Evolutionary conservation across 2,329 filamentous ascomycete species (phyloP).

Genomic region (Paecilomyces formosus): DNA sequence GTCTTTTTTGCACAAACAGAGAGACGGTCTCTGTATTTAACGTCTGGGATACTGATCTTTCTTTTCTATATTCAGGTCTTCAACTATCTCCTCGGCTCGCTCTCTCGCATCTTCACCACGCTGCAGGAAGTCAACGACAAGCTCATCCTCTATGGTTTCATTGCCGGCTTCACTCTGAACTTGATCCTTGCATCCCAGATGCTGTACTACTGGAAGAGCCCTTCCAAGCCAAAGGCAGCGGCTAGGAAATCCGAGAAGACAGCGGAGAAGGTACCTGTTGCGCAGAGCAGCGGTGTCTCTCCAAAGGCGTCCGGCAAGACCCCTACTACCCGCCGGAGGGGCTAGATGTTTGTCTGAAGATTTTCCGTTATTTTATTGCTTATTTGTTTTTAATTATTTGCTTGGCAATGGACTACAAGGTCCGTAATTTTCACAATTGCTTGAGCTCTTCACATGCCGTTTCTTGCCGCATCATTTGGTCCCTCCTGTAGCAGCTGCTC

Average conservation of each 20-base stretch:
- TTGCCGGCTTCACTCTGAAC: conserved; percentile 88
- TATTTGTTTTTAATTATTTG: conserved; percentile 8
- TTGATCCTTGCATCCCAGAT: conserved; percentile 80
- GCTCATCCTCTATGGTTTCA: conserved; percentile 88
- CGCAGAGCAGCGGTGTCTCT: conserved; percentile 33
- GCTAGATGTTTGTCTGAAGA: conserved; percentile 25
- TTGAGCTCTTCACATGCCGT: background rate
- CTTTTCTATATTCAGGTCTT: conserved; percentile 61
- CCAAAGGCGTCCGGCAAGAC: conserved; percentile 38
- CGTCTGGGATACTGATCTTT: background rate
- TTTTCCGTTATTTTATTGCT: conserved; percentile 2
- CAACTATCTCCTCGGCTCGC: conserved; percentile 90
- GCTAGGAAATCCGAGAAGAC: conserved; percentile 11
- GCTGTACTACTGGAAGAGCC: conserved; percentile 88
- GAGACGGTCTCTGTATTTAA: background rate
- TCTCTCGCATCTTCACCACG: conserved; percentile 95
- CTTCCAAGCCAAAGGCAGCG: conserved; percentile 35
- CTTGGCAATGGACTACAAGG: background rate
- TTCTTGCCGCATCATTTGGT: background rate
- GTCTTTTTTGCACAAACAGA: background rate
- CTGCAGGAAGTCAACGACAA: conserved; percentile 96
- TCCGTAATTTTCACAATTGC: background rate
- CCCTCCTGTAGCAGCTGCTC: background rate
- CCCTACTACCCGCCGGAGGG: conserved; percentile 50
- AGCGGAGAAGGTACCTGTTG: conserved; percentile 22